Conservation (phyloP, 2,329 filamentous ascomycete genomes). For the Pestalotiopsis sp. region DNA sequence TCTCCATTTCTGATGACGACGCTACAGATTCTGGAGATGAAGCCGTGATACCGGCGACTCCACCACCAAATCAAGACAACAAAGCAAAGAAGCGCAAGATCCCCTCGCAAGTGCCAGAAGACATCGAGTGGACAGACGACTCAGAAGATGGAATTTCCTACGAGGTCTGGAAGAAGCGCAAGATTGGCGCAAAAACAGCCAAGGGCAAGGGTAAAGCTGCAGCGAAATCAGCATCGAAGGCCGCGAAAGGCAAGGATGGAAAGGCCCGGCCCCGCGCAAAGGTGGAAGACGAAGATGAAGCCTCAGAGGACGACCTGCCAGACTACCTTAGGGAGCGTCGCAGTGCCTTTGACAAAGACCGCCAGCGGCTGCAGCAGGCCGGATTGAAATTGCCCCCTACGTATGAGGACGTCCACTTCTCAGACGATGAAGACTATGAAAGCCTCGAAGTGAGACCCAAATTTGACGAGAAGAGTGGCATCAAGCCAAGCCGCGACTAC, state of each 20-base stretch:
- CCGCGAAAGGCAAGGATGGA: slow-evolving; percentile 10
- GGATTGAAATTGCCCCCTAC: slow-evolving; percentile 78
- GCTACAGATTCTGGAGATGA: not conserved
- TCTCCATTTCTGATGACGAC: slow-evolving; percentile 11
- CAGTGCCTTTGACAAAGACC: slow-evolving; percentile 66
- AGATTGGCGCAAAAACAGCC: slow-evolving; percentile 16
- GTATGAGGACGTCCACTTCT: slow-evolving; percentile 76
- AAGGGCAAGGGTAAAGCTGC: slow-evolving; percentile 24
- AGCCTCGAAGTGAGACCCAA: slow-evolving; percentile 70
- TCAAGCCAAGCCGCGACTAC: slow-evolving; percentile 71
- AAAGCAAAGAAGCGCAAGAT: slow-evolving; percentile 26
- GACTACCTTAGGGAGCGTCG: slow-evolving; percentile 67
- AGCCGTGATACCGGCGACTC: not conserved
- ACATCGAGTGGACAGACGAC: slow-evolving; percentile 31
- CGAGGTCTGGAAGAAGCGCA: slow-evolving; percentile 26
- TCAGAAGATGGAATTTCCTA: slow-evolving; percentile 22
- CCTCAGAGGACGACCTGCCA: slow-evolving; percentile 63
- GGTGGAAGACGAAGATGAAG: slow-evolving; percentile 43
- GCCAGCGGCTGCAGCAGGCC: slow-evolving; percentile 61
- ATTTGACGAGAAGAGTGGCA: slow-evolving; percentile 56
- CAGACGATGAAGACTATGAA: slow-evolving; percentile 66
- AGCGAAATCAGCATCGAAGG: slow-evolving; percentile 17
- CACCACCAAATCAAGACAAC: not conserved
- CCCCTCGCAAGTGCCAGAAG: slow-evolving; percentile 6
- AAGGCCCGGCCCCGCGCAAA: slow-evolving; percentile 37